Evolutionary conservation across 768 basidiomycete genomes (phyloP).

Genomic region (Neoboletus magnificus): DNA sequence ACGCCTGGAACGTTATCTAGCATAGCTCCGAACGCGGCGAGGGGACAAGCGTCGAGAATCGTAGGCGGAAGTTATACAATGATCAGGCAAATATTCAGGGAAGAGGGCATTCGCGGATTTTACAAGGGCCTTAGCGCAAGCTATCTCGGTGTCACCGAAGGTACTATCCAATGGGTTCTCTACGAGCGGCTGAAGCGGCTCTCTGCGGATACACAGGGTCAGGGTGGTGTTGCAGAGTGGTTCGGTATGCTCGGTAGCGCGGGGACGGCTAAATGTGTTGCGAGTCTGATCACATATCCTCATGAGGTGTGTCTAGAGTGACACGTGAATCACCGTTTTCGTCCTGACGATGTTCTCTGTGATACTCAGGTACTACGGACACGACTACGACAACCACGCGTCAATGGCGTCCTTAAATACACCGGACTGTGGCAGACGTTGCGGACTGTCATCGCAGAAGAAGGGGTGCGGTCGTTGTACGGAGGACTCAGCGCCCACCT

Average conservation of each 20-base stretch:
- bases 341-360: conserved; percentile 1
- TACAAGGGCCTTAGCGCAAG: conserved; percentile 96
- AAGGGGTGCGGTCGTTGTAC: conserved; percentile 83
- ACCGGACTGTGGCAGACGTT: conserved; percentile 83
- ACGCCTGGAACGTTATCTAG: background rate
- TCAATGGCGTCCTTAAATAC: conserved; percentile 79
- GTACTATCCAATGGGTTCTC: conserved; percentile 95
- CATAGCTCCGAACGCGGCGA: background rate
- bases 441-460: conserved; percentile 81
- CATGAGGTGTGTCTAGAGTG: conserved; percentile 71
- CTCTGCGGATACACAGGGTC: conserved; percentile 49
- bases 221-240: conserved; percentile 65
- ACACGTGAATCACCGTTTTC: background rate
- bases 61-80: conserved; percentile 55
- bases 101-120: conserved; percentile 84
- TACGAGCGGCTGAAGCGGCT: conserved; percentile 89
- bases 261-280: conserved; percentile 90
- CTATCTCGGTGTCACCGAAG: conserved; percentile 93
- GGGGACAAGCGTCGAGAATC: conserved; percentile 23
- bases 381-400: conserved; percentile 82
- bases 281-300: conserved; percentile 94
- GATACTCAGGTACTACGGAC: conserved; percentile 78
- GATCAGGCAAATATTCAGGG: conserved; percentile 69
- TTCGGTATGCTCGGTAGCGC: conserved; percentile 83
- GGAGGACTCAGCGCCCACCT: conserved; percentile 93